Base-by-base conservation (phyloP, 2,329 filamentous ascomycete genomes). In the Chaetomium sp. region DNA sequence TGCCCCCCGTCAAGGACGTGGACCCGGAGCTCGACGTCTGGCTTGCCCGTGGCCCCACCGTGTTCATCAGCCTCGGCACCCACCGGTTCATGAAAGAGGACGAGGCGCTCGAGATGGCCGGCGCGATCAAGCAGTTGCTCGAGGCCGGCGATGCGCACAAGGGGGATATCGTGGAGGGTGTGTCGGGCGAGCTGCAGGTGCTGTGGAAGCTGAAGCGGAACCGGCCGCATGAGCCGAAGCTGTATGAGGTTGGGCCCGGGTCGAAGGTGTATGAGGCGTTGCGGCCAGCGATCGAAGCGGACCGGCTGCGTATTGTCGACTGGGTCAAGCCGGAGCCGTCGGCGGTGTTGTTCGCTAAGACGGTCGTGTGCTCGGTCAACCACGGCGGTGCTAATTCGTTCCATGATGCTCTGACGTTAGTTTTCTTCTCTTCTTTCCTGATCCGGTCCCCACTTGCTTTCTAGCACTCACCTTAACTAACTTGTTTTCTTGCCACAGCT, bases 51-150 rank as follows among this genome's bases (percentile, higher is more conserved):
- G 67, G 67, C 0, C 73, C 74, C 2, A 79, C 76, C 0, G 64
- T 81, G 0, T 69, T 77, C n/a, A 68, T 80, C 37, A 79, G 76
- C 56, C 64, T 80, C 1, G 78, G 78, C 0, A 75, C 75, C 0
- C 67, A 72, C 3, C 64, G 68, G 47, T 62, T 60, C 0, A 62
- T 69, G 4, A 62, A 66, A 0, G 63, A 69, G 3, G 62, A 67
- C 0, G 68, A 73, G 47, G 73, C 72, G 0, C 48, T 65, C 6
- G 71, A 75, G 36, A 69, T 79, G 36, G 71, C 72, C 0, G 47
- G 43, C 0, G 72, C 71, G 0, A 40, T 79, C 2, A 66, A 65
- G 7, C 58, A 63, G 0, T 65, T 75, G 2, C 63, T 79, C 0
- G 64, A 71, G 6, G 51, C 54, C 1, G 60, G 62, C 3, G 1